Base-by-base conservation (phyloP, 2,329 filamentous ascomycete species). In the Bisporella sp. region DNA sequence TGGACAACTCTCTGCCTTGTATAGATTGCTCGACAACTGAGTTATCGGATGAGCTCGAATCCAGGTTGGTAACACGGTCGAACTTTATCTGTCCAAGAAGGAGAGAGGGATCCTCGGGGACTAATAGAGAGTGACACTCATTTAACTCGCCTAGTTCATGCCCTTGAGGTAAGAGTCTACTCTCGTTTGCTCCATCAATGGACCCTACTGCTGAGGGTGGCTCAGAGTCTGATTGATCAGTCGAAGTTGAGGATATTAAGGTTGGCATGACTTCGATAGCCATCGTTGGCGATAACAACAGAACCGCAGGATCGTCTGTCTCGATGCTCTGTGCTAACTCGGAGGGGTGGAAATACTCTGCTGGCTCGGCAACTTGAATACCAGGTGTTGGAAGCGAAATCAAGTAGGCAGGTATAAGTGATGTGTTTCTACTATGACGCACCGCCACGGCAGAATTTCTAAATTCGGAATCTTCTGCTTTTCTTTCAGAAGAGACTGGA, bases 341-440 rank as follows among this genome's bases (percentile, higher is more conserved):
- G 12, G 9, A 29, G 32, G 35, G 8, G 11, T 41, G 53, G 41
- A 59, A 59, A 31, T 57, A 56, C 35, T 55, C 48, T n/a, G 54
- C 50, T 45, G 55, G 52, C 45, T 59, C 55, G 21, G 54, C 49
- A 41, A 55, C 45, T 13, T 47, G 45, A 28, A 58, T 52, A 45
- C 57, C 54, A 5, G 52, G 53, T n/a, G 51, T 51, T 45, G 56
- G 51, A 32, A 51, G 39, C 33, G 54, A 47, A 32, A 46, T 43
- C 6, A 51, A 37, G 42, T 58, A 58, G 8, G 48, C 51, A 6
- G 53, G 47, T 5, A 52, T 39, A 31, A 46, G 12, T 31, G 54
- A 55, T 8, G 49, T 46, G 43, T 56, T 57, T 33, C 55, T 48
- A 41, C 51, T 55, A 13, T 55, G 49, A 6, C 48, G 13, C 31